These are phyloP conservation scores for Cladophialophora immunda DNA, from an alignment of 2,329 filamentous ascomycete genomes.

Conservation along the genomic window DNA sequence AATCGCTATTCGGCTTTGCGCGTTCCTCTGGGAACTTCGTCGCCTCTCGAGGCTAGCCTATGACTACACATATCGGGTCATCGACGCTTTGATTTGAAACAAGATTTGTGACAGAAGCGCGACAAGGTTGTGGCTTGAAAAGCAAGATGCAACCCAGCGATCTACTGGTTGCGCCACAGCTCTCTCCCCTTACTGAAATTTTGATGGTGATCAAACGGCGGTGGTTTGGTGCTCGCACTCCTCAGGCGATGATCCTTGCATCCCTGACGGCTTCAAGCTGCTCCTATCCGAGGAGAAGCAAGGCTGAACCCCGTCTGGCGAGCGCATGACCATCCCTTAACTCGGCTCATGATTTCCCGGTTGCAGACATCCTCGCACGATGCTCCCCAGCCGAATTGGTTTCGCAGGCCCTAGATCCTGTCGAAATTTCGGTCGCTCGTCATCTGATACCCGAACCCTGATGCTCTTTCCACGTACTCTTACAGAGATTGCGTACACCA, in stretches of 20 bases:
- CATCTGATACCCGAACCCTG: not conserved
- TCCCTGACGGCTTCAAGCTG: constrained; percentile 1
- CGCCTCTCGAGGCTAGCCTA: not conserved
- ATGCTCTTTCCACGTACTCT: constrained; percentile 1
- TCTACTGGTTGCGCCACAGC: constrained; percentile 20
- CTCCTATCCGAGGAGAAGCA: constrained; percentile 18
- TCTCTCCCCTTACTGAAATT: constrained; percentile 8
- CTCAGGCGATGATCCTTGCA: constrained; percentile 1
- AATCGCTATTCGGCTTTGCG: not conserved
- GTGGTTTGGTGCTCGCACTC: constrained; percentile 6
- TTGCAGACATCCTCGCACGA: constrained; percentile 6
- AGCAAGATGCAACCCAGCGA: not conserved
- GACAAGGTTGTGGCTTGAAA: constrained; percentile 16
- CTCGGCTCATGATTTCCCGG: constrained; percentile 18
- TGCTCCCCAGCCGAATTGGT: not conserved
- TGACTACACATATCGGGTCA: not conserved
- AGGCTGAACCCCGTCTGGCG: constrained; percentile 22
- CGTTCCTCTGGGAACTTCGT: not conserved
- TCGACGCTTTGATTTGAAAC: constrained; percentile 12
- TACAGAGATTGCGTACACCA: not conserved
- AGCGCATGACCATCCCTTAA: not conserved
- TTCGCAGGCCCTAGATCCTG: not conserved
- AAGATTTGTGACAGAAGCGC: constrained; percentile 2
- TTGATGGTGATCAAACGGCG: constrained; percentile 16
- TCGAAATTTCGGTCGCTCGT: not conserved